Percentiles rank a stretch among this genome's conserved stretches.
Evolutionary conservation across 805 yeast species (phyloP).

Genomic region (Cyberlindnera sargentensis): DNA sequence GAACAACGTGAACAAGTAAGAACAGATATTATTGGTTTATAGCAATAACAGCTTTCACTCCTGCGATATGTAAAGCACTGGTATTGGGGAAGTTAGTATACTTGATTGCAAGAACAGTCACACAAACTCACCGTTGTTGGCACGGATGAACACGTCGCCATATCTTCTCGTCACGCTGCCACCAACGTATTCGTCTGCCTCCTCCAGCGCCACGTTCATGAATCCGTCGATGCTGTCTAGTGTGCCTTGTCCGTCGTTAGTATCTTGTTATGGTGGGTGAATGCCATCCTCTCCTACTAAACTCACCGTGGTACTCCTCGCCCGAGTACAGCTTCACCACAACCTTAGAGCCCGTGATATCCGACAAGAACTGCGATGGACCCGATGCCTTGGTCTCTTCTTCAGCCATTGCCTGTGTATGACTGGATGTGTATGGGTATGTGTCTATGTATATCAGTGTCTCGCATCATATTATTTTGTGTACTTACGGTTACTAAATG

Average conservation of each 20-base stretch:
- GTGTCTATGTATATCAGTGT: too few species aligned
- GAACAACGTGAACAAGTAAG: too few species aligned
- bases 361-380: slow-evolving; percentile 74
- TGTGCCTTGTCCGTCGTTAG: slow-evolving; percentile 26
- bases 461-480: too few species aligned
- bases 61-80: slow-evolving; percentile 22
- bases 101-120: not conserved
- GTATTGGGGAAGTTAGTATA: slow-evolving; percentile 6
- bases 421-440: too few species aligned
- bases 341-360: slow-evolving; percentile 73
- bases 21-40: not conserved
- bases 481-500: too few species aligned
- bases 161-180: slow-evolving; percentile 44
- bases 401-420: slow-evolving; percentile 6
- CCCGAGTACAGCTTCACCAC: slow-evolving; percentile 83
- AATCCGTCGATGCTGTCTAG: slow-evolving; percentile 92
- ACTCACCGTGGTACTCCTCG: slow-evolving; percentile 65
- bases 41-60: slow-evolving; percentile 4
- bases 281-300: too few species aligned
- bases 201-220: slow-evolving; percentile 87
- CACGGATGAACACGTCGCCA: slow-evolving; percentile 82
- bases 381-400: slow-evolving; percentile 28
- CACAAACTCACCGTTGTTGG: slow-evolving; percentile 64
- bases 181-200: slow-evolving; percentile 58
- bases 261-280: not conserved